Base-by-base conservation (phyloP, 2,329 filamentous ascomycete species). In the Diplodia sapinea region DNA sequence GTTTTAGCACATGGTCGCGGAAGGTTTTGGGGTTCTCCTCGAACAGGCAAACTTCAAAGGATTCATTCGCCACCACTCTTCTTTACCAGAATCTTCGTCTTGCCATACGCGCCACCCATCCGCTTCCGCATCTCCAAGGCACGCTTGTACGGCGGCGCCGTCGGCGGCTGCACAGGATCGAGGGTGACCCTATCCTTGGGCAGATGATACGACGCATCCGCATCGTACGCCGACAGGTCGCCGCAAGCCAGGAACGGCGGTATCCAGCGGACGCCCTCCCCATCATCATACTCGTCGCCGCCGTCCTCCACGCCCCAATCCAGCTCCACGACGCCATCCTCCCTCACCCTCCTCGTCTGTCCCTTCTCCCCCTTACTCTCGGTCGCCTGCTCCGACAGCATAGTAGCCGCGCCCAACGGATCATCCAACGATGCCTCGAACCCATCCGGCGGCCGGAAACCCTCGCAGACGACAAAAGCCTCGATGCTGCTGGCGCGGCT, bases 181-280 rank as follows among this genome's bases (percentile, higher is more conserved):
- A 98, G 85, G 72, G 91, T 94, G 64, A 96, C 87, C 75, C 96
- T 88, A 71, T 93, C 91, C 69, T 94, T 91, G 0, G 95, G 94
- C 20, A 99, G 83, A 72, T 91, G 87, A 79, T 98, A 97, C 4
- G 94, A 95, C 4, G 95, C 94, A 83, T 99, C 95, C 0, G 94
- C 93, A 81, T 99, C 95, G 81, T 94, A 99, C 12, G 92, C 89
- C 29, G 93, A 96, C 65, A 99, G 84, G 79, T 99, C 95, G 55
- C 95, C 95, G 77, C 95, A 99, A n/a, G 95, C 94, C 74, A 99
- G 87, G 77, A 99, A 99, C 0, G 94, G 93, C 3, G 94, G 93
- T 72, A 98, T 94, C 93, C 94, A 98, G 62, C 90, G 83, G 36
- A 83, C 79, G 69, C 88, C 84, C 59, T 78, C 75, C 7, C 76